Conservation (phyloP, 2,329 filamentous ascomycete species). For the Arthrocladium fulminans region DNA sequence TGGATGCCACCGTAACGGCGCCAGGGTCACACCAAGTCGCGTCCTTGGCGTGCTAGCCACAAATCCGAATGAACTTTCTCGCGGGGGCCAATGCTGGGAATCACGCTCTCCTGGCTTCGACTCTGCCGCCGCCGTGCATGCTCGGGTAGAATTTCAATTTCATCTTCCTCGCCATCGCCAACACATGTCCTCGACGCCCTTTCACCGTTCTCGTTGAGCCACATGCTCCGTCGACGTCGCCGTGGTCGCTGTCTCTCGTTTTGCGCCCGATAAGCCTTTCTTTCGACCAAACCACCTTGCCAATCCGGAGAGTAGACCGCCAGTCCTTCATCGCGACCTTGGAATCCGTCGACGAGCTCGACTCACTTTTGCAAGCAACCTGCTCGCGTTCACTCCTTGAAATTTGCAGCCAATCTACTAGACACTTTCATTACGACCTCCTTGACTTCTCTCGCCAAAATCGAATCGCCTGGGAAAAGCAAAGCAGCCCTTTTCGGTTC, state of each 20-base stretch:
- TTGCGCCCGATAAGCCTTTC: conserved; percentile 21
- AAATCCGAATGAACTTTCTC: conserved; percentile 6
- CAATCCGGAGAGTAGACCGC: conserved; percentile 7
- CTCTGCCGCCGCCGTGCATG: not conserved
- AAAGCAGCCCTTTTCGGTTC: not conserved
- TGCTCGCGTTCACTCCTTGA: conserved; percentile 20
- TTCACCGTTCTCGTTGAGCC: conserved; percentile 18
- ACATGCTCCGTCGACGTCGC: conserved; percentile 24
- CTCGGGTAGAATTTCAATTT: not conserved
- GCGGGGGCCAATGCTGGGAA: conserved; percentile 3
- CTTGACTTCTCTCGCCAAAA: not conserved
- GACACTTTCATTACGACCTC: not conserved
- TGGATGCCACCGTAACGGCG: conserved; percentile 3
- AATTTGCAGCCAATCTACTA: not conserved
- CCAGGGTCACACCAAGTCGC: conserved; percentile 3
- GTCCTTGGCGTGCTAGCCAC: not conserved
- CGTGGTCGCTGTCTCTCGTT: conserved; percentile 24
- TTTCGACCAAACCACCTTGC: conserved; percentile 13
- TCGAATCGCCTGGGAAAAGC: not conserved
- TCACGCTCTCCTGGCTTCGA: conserved; percentile 4
- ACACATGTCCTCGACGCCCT: conserved; percentile 8
- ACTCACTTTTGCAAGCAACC: conserved; percentile 18
- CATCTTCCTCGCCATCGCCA: conserved; percentile 2
- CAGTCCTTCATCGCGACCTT: not conserved
- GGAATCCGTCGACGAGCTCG: conserved; percentile 10